These are phyloP conservation scores for Anethum foeniculum DNA, from an alignment of 140 eudicot genomes.

Conservation along the genomic window DNA sequence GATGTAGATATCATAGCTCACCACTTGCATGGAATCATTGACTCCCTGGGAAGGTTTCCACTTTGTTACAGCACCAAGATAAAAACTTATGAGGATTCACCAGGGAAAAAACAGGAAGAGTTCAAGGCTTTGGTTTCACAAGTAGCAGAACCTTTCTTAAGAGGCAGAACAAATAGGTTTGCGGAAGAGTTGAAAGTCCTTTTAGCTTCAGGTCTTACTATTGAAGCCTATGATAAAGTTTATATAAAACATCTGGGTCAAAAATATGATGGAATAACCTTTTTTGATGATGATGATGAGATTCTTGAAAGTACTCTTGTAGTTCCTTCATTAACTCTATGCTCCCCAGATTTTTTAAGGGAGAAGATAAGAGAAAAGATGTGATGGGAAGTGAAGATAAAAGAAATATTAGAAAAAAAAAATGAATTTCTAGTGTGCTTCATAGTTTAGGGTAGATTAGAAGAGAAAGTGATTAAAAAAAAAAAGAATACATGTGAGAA, in stretches of 20 bases:
- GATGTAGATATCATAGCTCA: conserved; percentile 69
- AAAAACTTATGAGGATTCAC: conserved; percentile 20
- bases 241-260: conserved; percentile 61
- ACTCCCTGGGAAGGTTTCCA: conserved; percentile 52
- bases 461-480: no score
- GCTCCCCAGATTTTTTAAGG: no score
- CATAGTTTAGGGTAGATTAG: no score
- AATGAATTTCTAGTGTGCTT: no score
- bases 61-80: conserved; percentile 44
- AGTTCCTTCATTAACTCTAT: conserved; percentile 36
- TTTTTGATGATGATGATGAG: conserved; percentile 21
- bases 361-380: no score
- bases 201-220: conserved; percentile 59
- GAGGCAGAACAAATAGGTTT: conserved; percentile 60
- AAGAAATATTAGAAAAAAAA: no score
- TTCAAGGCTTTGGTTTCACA: conserved; percentile 46
- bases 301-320: conserved; percentile 27
- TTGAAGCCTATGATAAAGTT: conserved; percentile 70
- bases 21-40: conserved; percentile 63
- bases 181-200: conserved; percentile 64
- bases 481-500: no score
- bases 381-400: no score
- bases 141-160: conserved; percentile 59
- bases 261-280: conserved; percentile 33
- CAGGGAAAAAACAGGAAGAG: conserved; percentile 36